Evolutionary conservation across 2,329 filamentous ascomycete species (phyloP).

Genomic region (Seiridium cupressi): DNA sequence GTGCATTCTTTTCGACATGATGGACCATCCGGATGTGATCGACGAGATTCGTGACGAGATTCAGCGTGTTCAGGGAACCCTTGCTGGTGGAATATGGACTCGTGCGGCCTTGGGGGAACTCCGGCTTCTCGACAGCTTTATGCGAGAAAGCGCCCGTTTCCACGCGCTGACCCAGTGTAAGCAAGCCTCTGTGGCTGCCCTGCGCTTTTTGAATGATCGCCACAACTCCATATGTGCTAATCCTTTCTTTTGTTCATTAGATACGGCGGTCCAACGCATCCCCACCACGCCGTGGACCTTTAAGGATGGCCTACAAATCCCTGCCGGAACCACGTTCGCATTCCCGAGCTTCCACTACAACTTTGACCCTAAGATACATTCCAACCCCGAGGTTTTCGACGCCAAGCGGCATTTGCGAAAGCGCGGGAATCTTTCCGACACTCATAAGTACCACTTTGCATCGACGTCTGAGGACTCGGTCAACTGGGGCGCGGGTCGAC

Average conservation of each 20-base stretch:
- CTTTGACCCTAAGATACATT: conserved; percentile 18
- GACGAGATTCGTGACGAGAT: conserved; percentile 13
- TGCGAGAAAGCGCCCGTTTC: conserved; percentile 23
- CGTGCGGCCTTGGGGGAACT: conserved; percentile 3
- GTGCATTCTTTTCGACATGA: conserved; percentile 12
- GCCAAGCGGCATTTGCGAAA: conserved; percentile 2
- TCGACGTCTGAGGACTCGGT: conserved; percentile 10
- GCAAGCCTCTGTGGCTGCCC: not conserved
- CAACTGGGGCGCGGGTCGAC: conserved; percentile 5
- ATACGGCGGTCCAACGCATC: conserved; percentile 6
- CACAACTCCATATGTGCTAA: not conserved
- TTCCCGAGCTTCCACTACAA: conserved; percentile 7
- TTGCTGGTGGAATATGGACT: conserved; percentile 6
- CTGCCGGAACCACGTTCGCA: conserved; percentile 14
- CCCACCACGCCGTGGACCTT: not conserved
- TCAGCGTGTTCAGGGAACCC: not conserved
- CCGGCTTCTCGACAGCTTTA: conserved; percentile 16
- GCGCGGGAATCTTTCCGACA: conserved; percentile 4
- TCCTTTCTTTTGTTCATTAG: not conserved
- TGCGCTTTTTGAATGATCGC: no score
- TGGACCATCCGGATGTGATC: conserved; percentile 9
- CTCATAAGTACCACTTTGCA: conserved; percentile 12
- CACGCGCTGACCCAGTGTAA: conserved; percentile 17
- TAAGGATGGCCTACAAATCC: conserved; percentile 15
- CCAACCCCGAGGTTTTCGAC: not conserved